phyloP scores from a whole-genome alignment of 805 yeast species.

The Cyberlindnera euphorbiiphila region DNA sequence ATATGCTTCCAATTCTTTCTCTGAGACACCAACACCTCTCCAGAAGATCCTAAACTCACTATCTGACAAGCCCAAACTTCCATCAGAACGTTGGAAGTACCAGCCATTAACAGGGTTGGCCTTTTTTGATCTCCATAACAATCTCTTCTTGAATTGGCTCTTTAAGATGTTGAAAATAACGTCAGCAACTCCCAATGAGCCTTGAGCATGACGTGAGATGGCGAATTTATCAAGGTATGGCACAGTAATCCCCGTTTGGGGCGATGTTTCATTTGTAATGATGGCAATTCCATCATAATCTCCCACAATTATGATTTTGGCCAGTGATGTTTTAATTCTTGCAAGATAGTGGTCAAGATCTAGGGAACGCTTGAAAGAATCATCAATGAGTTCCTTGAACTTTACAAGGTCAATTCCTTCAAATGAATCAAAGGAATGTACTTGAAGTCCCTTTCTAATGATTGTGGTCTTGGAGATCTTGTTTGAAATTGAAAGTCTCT shows the following conservation, averaged over 20 bases:
- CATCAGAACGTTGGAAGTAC: constrained; percentile 90
- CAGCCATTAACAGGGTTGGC: constrained; percentile 93
- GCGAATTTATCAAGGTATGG: constrained; percentile 95
- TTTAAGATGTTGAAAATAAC: constrained; percentile 79
- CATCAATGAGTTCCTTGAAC: constrained; percentile 62
- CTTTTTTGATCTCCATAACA: constrained; percentile 82
- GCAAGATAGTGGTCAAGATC: constrained; percentile 61
- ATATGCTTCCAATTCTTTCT: constrained; percentile 43
- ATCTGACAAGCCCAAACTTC: constrained; percentile 49
- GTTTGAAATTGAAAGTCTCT: constrained; percentile 18
- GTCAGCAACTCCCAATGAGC: constrained; percentile 91
- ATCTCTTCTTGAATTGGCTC: constrained; percentile 59
- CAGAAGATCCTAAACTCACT: constrained; percentile 42
- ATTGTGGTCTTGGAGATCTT: constrained; percentile 58
- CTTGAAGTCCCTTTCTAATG: constrained; percentile 60
- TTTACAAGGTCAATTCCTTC: constrained; percentile 43
- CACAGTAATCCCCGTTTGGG: constrained; percentile 32
- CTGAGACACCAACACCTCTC: constrained; percentile 32
- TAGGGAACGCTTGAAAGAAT: constrained; percentile 71
- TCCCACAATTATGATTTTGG: constrained; percentile 81
- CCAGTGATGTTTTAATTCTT: constrained; percentile 62
- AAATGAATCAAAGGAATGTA: constrained; percentile 14
- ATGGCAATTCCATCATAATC: constrained; percentile 96
- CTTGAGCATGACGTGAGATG: constrained; percentile 77
- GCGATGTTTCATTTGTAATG: constrained; percentile 68